Evolutionary conservation across 179 eudicot genomes (phyloP).

Genomic region (Actinidia polygama): DNA sequence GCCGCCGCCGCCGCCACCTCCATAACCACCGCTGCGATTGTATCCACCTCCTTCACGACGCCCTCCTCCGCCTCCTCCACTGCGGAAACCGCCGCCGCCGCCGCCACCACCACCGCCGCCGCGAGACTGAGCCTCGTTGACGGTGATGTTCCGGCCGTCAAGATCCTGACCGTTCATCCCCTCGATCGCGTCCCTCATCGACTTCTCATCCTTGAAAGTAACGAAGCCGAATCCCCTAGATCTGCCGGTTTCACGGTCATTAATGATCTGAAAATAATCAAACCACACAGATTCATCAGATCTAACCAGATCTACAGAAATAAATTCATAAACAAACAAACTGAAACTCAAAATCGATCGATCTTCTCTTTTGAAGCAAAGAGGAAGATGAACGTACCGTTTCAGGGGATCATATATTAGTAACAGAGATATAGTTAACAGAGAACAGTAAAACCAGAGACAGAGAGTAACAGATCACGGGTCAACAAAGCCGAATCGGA

Average conservation of each 20-base stretch:
- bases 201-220: constrained; percentile 45
- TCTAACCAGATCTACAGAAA: constrained; percentile 3
- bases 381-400: constrained; percentile 53
- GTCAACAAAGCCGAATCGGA: constrained; percentile 27
- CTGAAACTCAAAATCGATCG: constrained; percentile 27
- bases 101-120: constrained; percentile 59
- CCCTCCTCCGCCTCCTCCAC: constrained; percentile 31
- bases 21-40: constrained; percentile 28
- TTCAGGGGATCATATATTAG: constrained; percentile 25
- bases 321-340: not conserved
- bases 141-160: constrained; percentile 68
- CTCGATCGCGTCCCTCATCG: constrained; percentile 55
- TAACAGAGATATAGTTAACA: constrained; percentile 22
- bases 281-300: constrained; percentile 6
- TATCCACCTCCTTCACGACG: constrained; percentile 3
- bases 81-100: constrained; percentile 31
- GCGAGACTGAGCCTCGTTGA: constrained; percentile 71
- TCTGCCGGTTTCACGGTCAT: constrained; percentile 68
- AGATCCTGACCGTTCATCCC: constrained; percentile 63
- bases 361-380: constrained; percentile 25
- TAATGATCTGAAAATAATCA: constrained; percentile 40
- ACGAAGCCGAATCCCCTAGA: constrained; percentile 73
- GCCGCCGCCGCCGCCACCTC: constrained; percentile 9
- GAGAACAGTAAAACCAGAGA: constrained; percentile 28
- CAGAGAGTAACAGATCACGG: constrained; percentile 49